Percentiles rank a stretch among this genome's conserved stretches.
These are phyloP conservation scores for Zizania latifolia DNA, from an alignment of 176 grass and related monocot genomes.

Conservation along the genomic window DNA sequence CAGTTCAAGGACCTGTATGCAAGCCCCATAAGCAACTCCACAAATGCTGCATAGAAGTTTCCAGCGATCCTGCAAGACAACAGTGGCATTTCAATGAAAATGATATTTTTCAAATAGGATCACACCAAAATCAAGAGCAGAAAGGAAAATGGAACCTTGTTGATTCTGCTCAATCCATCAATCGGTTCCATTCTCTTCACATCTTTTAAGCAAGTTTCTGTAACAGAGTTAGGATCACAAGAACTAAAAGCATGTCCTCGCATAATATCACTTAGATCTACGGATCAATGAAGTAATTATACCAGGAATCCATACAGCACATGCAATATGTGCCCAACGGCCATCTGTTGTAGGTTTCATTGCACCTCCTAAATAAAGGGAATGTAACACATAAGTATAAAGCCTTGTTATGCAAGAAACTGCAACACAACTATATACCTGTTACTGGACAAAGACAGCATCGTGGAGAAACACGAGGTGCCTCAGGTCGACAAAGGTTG, in stretches of 20 bases:
- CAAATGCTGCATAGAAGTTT: constrained; percentile 99
- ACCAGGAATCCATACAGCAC: constrained; percentile 99
- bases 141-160: constrained; percentile 54
- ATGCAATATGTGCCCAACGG: constrained; percentile 91
- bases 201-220: constrained; percentile 97
- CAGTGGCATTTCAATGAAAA: constrained; percentile 19
- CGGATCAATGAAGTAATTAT: constrained; percentile 20
- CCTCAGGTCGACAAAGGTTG: constrained; percentile 92
- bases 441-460: constrained; percentile 95
- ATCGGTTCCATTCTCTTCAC: constrained; percentile 98
- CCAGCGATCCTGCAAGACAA: constrained; percentile 75
- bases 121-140: constrained; percentile 11
- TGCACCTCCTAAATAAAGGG: constrained; percentile 66
- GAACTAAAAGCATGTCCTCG: constrained; percentile 24
- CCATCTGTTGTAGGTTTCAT: constrained; percentile 99
- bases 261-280: neutral
- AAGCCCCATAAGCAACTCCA: constrained; percentile 91
- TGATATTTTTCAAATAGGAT: too few species aligned
- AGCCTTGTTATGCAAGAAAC: neutral
- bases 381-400: constrained; percentile 30
- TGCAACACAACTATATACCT: constrained; percentile 40
- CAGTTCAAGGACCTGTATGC: constrained; percentile 75
- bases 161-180: constrained; percentile 93
- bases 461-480: constrained; percentile 70
- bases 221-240: constrained; percentile 28